phyloP scores from a whole-genome alignment of 2,329 filamentous ascomycete genomes.

The Aureobasidium sp. region DNA sequence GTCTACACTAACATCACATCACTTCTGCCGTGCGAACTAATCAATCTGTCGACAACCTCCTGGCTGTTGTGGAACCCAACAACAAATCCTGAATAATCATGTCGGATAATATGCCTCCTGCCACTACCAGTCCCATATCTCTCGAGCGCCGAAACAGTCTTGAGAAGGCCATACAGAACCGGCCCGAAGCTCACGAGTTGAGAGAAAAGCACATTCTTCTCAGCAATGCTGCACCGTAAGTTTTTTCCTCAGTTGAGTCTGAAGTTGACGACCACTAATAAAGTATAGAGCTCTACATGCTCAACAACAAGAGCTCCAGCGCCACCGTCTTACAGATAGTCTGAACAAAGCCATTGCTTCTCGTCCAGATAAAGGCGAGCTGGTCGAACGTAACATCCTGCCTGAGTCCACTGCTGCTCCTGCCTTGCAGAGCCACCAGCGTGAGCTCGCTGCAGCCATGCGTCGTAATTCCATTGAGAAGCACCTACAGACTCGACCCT shows the following conservation, averaged over 20 bases:
- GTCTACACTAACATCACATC: background rate
- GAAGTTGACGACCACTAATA: background rate
- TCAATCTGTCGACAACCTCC: background rate
- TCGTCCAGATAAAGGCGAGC: constrained; percentile 61
- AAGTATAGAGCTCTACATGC: constrained; percentile 49
- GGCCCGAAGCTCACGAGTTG: constrained; percentile 52
- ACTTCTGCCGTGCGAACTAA: background rate
- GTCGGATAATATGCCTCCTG: constrained; percentile 16
- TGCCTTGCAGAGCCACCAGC: constrained; percentile 70
- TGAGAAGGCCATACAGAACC: constrained; percentile 42
- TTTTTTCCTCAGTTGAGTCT: constrained; percentile 8
- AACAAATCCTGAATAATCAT: background rate
- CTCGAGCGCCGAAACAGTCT: constrained; percentile 27
- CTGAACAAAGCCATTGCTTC: constrained; percentile 59
- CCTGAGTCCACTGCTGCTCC: constrained; percentile 72
- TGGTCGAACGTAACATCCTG: constrained; percentile 85
- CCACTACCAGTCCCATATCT: constrained; percentile 5
- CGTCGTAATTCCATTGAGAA: constrained; percentile 79
- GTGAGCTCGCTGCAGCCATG: constrained; percentile 84
- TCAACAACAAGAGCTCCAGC: constrained; percentile 55
- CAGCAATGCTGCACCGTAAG: constrained; percentile 59
- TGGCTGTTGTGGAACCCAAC: background rate
- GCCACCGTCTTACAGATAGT: constrained; percentile 55
- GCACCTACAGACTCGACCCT: constrained; percentile 71
- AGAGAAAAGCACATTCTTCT: constrained; percentile 63